Conservation (phyloP, 805 yeast species). For the Cyberlindnera xylosilytica region DNA sequence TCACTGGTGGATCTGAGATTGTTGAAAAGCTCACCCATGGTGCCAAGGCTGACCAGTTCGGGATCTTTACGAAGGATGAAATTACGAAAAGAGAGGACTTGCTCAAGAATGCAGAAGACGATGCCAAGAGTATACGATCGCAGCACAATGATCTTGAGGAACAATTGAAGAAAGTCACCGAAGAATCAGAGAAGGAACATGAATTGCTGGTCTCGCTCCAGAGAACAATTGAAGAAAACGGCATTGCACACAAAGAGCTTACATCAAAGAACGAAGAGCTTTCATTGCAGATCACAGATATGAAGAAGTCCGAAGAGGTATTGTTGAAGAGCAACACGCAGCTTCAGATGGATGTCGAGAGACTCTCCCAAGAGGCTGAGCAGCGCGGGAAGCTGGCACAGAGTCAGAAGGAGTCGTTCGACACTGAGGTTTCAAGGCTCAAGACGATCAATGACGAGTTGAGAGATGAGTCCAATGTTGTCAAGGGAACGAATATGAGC, state of each 20-base stretch:
- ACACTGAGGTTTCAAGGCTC: slow-evolving; percentile 4
- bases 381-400: background rate
- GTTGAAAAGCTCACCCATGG: background rate
- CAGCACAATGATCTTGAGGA: background rate
- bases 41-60: slow-evolving; percentile 1
- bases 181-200: background rate
- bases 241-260: background rate
- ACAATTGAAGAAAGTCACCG: background rate
- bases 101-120: background rate
- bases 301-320: background rate
- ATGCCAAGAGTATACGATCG: background rate
- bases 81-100: background rate
- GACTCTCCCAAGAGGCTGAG: background rate
- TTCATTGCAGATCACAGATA: background rate
- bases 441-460: slow-evolving; percentile 6
- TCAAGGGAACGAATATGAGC: slow-evolving; percentile 11
- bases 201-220: too few species aligned
- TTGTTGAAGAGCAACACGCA: background rate
- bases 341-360: background rate
- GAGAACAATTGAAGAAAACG: background rate
- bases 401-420: background rate
- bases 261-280: background rate
- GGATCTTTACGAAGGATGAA: slow-evolving; percentile 1
- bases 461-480: slow-evolving; percentile 11
- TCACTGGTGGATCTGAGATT: slow-evolving; percentile 14